phyloP scores from a whole-genome alignment of 2,329 filamentous ascomycete species.

The Fusarium zealandicum region DNA sequence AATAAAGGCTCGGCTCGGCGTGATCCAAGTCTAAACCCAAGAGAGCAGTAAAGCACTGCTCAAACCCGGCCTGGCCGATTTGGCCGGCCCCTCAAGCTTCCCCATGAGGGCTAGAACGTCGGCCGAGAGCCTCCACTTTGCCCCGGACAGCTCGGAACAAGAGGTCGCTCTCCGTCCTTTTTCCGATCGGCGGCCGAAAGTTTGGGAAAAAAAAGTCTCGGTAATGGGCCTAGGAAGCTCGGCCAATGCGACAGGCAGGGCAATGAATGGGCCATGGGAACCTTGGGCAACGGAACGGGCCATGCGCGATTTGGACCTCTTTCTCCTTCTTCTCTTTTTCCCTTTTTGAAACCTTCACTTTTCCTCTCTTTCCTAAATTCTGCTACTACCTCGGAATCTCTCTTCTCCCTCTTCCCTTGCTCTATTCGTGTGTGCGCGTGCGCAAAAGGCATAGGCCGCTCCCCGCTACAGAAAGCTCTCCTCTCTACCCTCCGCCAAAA shows the following conservation, averaged over 20 bases:
- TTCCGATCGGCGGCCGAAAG: constrained; percentile 38
- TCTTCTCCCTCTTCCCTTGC: constrained; percentile 4
- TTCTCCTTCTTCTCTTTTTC: constrained; percentile 17
- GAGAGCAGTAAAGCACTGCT: constrained; percentile 9
- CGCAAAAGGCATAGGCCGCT: constrained; percentile 9
- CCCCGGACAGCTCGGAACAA: constrained; percentile 37
- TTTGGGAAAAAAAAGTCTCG: constrained; percentile 23
- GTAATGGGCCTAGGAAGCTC: constrained; percentile 24
- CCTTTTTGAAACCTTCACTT: constrained; percentile 25
- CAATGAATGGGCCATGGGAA: constrained; percentile 19
- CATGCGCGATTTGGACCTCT: constrained; percentile 39
- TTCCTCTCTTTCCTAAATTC: background rate
- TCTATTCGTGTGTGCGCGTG: constrained; percentile 19
- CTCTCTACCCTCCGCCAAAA: constrained; percentile 18
- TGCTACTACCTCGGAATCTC: background rate
- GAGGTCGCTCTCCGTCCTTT: constrained; percentile 25
- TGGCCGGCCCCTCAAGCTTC: constrained; percentile 21
- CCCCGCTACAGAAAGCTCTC: constrained; percentile 26
- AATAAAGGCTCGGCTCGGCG: background rate
- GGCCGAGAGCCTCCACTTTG: constrained; percentile 6
- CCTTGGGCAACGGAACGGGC: constrained; percentile 22
- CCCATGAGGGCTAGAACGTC: constrained; percentile 3
- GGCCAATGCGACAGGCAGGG: constrained; percentile 34
- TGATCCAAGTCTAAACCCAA: constrained; percentile 7
- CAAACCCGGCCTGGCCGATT: constrained; percentile 10